These are phyloP conservation scores for Plectosphaerella sp. DNA, from an alignment of 2,329 filamentous ascomycete species.

Conservation along the genomic window DNA sequence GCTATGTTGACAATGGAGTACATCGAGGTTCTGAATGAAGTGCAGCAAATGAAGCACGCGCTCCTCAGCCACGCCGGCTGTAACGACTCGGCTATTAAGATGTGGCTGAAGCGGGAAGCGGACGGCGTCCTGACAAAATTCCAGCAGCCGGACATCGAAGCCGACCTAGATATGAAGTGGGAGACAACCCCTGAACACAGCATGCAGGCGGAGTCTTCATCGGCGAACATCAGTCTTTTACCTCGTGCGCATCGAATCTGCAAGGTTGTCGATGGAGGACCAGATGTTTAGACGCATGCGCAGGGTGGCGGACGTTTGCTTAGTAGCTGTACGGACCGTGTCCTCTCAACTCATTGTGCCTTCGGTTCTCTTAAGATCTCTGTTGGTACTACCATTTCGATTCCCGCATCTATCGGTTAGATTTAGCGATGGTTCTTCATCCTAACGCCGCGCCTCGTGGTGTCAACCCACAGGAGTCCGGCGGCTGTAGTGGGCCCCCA, in stretches of 20 bases:
- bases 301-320: neutral
- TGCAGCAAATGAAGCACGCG: conserved; percentile 4
- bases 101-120: conserved; percentile 6
- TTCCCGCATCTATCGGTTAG: too few species aligned
- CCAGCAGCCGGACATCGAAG: neutral
- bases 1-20: conserved; percentile 1
- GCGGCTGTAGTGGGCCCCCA: too few species aligned
- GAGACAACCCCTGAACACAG: neutral
- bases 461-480: too few species aligned
- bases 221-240: neutral
- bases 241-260: too few species aligned
- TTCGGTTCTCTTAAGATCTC: too few species aligned
- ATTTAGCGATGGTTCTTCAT: too few species aligned
- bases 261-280: neutral
- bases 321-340: neutral
- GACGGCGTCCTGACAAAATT: neutral
- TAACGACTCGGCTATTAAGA: conserved; percentile 5
- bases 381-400: too few species aligned
- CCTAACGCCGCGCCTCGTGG: too few species aligned
- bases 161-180: neutral
- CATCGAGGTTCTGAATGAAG: conserved; percentile 1
- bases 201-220: neutral
- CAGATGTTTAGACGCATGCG: neutral
- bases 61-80: conserved; percentile 8
- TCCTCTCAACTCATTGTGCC: too few species aligned